These are phyloP conservation scores for Pseudogymnoascus sp. DNA, from an alignment of 2,329 filamentous ascomycete species.

Conservation along the genomic window DNA sequence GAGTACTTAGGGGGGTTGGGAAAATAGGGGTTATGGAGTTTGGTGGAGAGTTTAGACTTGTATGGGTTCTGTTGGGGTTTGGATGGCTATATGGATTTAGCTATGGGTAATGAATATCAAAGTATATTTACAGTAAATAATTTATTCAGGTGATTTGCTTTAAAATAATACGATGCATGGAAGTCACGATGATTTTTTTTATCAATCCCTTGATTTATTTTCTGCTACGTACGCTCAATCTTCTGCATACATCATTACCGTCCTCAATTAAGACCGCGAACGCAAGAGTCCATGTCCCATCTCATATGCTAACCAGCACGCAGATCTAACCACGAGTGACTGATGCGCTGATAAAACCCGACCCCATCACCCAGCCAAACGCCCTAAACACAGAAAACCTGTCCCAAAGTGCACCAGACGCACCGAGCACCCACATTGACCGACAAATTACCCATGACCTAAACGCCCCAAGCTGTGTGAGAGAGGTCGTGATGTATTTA, in stretches of 20 bases:
- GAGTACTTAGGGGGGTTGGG: background rate
- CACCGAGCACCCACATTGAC: background rate
- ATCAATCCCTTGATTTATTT: background rate
- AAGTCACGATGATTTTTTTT: background rate
- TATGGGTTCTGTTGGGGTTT: background rate
- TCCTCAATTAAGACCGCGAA: background rate
- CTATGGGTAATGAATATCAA: background rate
- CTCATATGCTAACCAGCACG: background rate
- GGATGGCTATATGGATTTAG: background rate
- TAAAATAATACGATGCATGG: background rate
- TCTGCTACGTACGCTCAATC: background rate
- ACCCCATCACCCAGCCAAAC: background rate
- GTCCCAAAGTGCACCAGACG: background rate
- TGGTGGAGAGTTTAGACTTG: background rate
- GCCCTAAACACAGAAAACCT: background rate
- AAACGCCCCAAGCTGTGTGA: background rate
- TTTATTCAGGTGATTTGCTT: background rate
- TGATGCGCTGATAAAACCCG: background rate
- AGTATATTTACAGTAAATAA: background rate
- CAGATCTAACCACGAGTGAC: background rate
- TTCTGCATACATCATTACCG: background rate
- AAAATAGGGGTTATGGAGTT: background rate
- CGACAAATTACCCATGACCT: background rate
- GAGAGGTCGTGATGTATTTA: background rate
- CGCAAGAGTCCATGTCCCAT: background rate